Conservation (phyloP, 192 early-diverging fungal genomes). For the Entomortierella parvispora region DNA sequence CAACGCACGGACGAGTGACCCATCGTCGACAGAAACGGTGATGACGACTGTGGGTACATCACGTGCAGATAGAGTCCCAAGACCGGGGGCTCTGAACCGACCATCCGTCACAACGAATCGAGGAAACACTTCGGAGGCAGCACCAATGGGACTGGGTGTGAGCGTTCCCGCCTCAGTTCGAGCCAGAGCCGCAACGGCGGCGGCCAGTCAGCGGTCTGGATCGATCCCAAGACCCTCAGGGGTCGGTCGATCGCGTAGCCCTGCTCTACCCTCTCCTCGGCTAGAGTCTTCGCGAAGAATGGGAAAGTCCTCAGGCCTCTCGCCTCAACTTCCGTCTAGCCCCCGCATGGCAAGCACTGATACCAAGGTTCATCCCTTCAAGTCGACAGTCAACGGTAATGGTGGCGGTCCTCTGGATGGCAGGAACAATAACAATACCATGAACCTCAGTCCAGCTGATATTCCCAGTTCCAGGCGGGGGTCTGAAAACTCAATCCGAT, state of each 20-base stretch:
- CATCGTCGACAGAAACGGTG: no score
- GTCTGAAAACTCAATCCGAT: constrained; percentile 20
- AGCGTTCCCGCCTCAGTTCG: background rate
- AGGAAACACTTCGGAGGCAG: no score
- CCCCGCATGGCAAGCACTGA: no score
- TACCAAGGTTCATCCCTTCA: no score
- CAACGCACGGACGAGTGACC: no score
- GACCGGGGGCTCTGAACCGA: no score
- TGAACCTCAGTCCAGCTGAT: constrained; percentile 5
- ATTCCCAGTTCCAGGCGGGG: constrained; percentile 9
- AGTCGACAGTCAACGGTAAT: no score
- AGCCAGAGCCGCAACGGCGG: background rate
- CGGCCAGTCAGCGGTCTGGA: background rate
- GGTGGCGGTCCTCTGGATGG: background rate
- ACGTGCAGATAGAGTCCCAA: no score
- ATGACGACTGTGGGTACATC: no score
- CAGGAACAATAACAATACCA: background rate
- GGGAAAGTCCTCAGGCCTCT: constrained; percentile 1
- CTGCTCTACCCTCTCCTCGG: constrained; percentile 15
- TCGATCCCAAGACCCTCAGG: constrained; percentile 7
- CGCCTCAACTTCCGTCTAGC: background rate
- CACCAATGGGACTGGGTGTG: no score
- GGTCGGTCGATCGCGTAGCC: constrained; percentile 14
- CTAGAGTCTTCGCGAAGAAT: constrained; percentile 26
- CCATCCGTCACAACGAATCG: no score